Conservation (phyloP, 164 flowering plant species). For the grape (Vitis vinifera) region DNA sequence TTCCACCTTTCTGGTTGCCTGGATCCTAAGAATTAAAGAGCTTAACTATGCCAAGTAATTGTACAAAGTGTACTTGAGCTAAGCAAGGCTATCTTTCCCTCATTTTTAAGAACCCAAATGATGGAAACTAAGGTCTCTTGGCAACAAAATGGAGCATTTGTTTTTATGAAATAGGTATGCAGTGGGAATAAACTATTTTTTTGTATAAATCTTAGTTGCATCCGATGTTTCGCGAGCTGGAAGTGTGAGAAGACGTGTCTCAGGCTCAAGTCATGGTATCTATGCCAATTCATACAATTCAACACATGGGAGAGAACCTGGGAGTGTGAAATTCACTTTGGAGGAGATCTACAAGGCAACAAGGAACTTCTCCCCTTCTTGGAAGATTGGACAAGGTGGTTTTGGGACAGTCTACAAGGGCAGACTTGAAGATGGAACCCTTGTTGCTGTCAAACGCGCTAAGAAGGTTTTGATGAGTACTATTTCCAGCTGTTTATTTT, state of each 20-base stretch:
- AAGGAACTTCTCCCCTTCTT: constrained; percentile 67
- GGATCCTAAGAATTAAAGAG: neutral
- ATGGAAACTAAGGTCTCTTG: neutral
- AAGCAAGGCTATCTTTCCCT: no score
- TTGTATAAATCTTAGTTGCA: constrained; percentile 11
- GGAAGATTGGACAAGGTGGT: constrained; percentile 92
- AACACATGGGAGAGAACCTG: constrained; percentile 40
- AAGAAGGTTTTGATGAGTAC: constrained; percentile 56
- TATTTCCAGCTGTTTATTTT: neutral
- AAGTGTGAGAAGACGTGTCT: constrained; percentile 27
- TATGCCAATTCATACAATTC: constrained; percentile 39
- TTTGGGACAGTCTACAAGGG: constrained; percentile 91
- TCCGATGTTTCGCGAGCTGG: constrained; percentile 31
- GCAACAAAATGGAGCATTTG: neutral
- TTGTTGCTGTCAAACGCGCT: constrained; percentile 88
- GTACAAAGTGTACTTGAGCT: no score
- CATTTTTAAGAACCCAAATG: no score
- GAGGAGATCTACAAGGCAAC: constrained; percentile 72
- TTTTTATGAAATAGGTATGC: neutral
- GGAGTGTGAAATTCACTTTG: constrained; percentile 55
- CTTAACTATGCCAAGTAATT: no score
- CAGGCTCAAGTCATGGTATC: constrained; percentile 33
- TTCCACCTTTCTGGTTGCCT: neutral
- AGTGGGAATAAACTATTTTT: neutral
- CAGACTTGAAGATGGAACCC: constrained; percentile 63